Evolutionary conservation across 1,284 basidiomycete species (phyloP), one percentile per base, ranked within the genome.

Genomic region (Grifola frondosa): DNA sequence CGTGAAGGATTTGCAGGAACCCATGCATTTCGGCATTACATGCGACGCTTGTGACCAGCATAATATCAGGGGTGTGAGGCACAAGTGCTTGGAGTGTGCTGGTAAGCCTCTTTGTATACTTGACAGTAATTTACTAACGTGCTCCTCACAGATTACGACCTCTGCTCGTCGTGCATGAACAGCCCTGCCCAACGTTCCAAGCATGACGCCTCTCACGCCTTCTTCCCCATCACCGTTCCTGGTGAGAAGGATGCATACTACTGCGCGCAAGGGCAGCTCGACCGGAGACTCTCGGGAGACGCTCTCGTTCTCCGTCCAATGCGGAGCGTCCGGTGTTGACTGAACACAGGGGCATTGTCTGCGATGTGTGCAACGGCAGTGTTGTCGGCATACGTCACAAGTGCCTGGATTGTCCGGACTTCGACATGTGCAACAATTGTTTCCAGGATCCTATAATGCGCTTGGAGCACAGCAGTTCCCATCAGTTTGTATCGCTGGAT

Each of bases 381-480:
- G 68, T 88, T 24, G 67, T 75, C 37, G 87, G 86, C 12, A 59
- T 78, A 43, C 74, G 88, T 32, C 79, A 86, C 62, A 89, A 88
- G 61, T 89, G 86, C 52, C 64, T 88, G 13, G 84, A 88, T 54
- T 89, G 86, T 60, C 68, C 72, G 37, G 86, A 89, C 61, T 90
- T 80, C 57, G 88, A 91, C 61, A 66, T 89, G 35, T 90, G 88
- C 61, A 73, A 76, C 1, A 5, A 57, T 1, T 89, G 86, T 60
- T 68, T 80, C 30, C 44, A 40, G 11, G 46, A 40, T 33, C 89
- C 91, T 9, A 44, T 19, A 8, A 26, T 48, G 21, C 58, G 58
- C 21, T 41, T 40, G 5, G 44, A 47, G 44, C 54, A 55, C 30
- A 38, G 35, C 21, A 2, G 40, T 1, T 23, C 28, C 5, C 85